Conservation (phyloP, 2,329 filamentous ascomycete species). For the Epichloe sp. region DNA sequence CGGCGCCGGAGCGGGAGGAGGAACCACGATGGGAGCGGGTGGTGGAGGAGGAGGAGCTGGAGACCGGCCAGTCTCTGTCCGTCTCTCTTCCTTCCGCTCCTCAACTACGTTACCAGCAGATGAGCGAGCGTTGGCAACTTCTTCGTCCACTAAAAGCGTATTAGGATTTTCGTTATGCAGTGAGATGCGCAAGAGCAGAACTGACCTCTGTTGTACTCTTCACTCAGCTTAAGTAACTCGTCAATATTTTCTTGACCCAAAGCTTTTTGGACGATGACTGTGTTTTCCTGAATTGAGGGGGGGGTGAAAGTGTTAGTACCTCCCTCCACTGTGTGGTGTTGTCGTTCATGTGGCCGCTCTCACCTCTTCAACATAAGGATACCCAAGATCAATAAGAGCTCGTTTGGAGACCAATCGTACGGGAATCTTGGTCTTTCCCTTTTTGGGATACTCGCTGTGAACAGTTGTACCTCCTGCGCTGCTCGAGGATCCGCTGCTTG, state of each 20-base stretch:
- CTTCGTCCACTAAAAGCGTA: constrained; percentile 25
- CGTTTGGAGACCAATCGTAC: constrained; percentile 65
- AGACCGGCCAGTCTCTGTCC: neutral
- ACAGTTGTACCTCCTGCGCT: constrained; percentile 36
- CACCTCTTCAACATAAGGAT: constrained; percentile 80
- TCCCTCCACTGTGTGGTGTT: neutral
- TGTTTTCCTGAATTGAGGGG: constrained; percentile 46
- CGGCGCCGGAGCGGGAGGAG: constrained; percentile 17
- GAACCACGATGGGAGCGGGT: constrained; percentile 11
- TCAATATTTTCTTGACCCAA: constrained; percentile 86
- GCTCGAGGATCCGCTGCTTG: constrained; percentile 31
- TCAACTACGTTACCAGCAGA: constrained; percentile 33
- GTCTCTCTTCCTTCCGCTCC: constrained; percentile 29
- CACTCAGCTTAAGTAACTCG: constrained; percentile 71
- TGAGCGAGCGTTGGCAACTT: constrained; percentile 32
- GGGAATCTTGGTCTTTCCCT: constrained; percentile 83
- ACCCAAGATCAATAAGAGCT: constrained; percentile 72
- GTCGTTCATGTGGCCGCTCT: constrained; percentile 14
- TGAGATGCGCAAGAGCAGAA: neutral
- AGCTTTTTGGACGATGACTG: constrained; percentile 70
- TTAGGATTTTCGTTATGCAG: neutral
- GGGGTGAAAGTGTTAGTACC: neutral
- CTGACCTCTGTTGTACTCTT: constrained; percentile 54
- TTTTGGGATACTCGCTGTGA: constrained; percentile 62
- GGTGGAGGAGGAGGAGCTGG: constrained; percentile 10